Base-by-base conservation (phyloP, 2,329 filamentous ascomycete species). In the Cladorrhinum sp. region DNA sequence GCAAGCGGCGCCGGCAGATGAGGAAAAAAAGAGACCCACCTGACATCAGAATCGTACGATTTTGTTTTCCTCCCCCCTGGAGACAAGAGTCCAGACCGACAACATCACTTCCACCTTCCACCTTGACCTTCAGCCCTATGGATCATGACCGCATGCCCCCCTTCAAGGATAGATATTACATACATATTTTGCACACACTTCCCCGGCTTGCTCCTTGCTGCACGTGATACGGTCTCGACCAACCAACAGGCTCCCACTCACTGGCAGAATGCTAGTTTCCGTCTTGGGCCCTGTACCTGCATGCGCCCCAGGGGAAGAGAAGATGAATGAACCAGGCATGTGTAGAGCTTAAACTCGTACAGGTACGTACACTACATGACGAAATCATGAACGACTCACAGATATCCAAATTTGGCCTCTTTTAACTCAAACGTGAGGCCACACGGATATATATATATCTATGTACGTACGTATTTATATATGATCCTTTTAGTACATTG, bases 11-110 rank as follows among this genome's bases (percentile, higher is more conserved):
- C 42, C 42, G 42, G 42, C 33, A 55, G 33, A 28, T 9, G 30
- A n/a, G 2, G 16, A 16, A 39, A n/a, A 28, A 46, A 24, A 51
- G 59, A 58, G 56, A 39, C 61, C 62, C 62, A 62, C 42, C 49
- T 66, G 62, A 67, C 67, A 66, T 67, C 63, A 69, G 58, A 69
- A 69, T 69, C 67, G 67, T 69, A 69, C 67, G 63, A 69, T 63
- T 64, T 65, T 61, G n/a, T 56, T 59, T 21, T 49, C 49, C 18
- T 23, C 24, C 39, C 28, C 24, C 51, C 46, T 39, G 14, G 49
- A 39, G 53, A n/a, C 39, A 28, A 21, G 24, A 39, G 58, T 18
- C 62, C 36, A 56, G 42, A 30, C 56, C 64, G 26, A 28, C 58
- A 62, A 57, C 52, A 24, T 30, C n/a, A 18, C 28, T 7, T 28